Base-by-base conservation (phyloP, 2,329 filamentous ascomycete genomes). In the Escovopsis sp. region DNA sequence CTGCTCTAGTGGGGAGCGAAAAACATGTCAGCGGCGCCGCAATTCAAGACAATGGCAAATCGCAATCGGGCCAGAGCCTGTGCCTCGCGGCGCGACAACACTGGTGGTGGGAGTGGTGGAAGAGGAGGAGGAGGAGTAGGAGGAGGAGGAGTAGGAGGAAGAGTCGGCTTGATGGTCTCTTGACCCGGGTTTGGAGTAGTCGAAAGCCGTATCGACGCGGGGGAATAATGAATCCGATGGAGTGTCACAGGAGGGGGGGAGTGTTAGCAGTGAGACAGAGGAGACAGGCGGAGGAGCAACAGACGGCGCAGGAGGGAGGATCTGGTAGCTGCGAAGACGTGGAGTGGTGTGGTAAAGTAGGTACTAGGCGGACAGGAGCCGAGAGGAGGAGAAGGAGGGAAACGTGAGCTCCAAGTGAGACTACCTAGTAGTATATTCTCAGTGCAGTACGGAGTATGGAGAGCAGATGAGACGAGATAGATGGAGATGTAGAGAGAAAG, bases 1-100 rank as follows among this genome's bases (percentile, higher is more conserved):
- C 54, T 64, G 61, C 55, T 64, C 61, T 64, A 50, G 43, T 44
- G 43, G 41, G 46, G 10, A 30, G 26, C 34, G 38, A 41, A 42
- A 23, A 23, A 26, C 19, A 33, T 39, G 44, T 46, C 28, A 46
- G 44, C 36, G 18, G 15, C 30, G 30, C 18, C 39, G n/a, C 19
- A 23, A 35, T 40, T 34, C 39, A 26, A 32, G 39, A 26, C 30
- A 26, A 40, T 26, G 23, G 39, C 39, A 34, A 36, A 15, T 15
- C 23, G 30, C 30, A 15, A 33, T n/a, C 6, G 15, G 28, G 28
- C 26, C 38, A 39, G 8, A 40, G 39, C 39, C 39, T 19, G 30
- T 15, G 30, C 39, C 39, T 38, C 36, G 36, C 36, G 26, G 34
- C 34, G 34, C 34, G 12, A 36, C 34, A n/a, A 36, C 23, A 23